Base-by-base conservation (phyloP, 305 asterid species). In the Petunia hybrid region DNA sequence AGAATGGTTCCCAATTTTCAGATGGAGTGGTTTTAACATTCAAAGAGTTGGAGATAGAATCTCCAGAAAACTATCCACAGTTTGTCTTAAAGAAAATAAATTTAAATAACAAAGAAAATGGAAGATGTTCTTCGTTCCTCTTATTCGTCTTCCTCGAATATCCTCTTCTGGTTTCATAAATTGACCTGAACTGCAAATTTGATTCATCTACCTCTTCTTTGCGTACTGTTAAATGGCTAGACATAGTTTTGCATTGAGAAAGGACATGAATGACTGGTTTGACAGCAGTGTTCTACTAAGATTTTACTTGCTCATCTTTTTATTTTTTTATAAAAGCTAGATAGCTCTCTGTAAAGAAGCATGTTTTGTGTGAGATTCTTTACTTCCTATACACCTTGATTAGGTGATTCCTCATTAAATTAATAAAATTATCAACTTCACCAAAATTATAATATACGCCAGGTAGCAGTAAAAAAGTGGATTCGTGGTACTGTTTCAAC, bases 151-250 rank as follows among this genome's bases (percentile, higher is more conserved):
- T 53, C 78, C 62, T 36, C 8, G 13, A 46, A 51, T 74, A 53
- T 53, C 41, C 13, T 53, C 64, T 48, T 74, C 64, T 53, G 1
- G 13, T 35, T 71, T 71, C 45, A 35, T 13, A 71, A 48, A 71
- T 48, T 71, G 61, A 35, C 36, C 78, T 71, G 42, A 31, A 71
- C 62, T 71, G 78, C 45, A 71, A 46, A 71, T 48, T 71, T 71
- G 0, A 48, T 71, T 71, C 7, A 14, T 71, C n/a, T 42, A 41
- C 78, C 77, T 48, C 61, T 71, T 71, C 62, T 71, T 71, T 71
- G 40, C 12, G 31, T 3, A 51, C 57, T 14, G 12, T 56, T 46
- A 39, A 22, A 70, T 46, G 12, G 77, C 77, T 71, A 71, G 2
- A 10, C 48, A 71, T 35, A 71, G 78, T 71, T 71, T 48, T 71